phyloP scores from a whole-genome alignment of 2,329 filamentous ascomycete genomes.

The Pseudogymnoascus sp. region DNA sequence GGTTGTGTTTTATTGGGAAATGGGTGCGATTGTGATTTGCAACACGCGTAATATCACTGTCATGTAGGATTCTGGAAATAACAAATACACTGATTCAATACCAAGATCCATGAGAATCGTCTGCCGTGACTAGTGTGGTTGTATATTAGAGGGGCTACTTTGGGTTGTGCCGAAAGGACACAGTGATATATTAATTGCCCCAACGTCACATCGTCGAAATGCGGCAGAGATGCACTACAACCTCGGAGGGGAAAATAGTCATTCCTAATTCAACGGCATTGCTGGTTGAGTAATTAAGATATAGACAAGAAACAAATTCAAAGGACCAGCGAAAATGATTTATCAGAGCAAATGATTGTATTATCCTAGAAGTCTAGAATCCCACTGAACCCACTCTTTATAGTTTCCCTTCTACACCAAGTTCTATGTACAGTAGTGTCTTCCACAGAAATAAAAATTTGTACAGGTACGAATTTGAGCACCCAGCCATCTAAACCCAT shows the following conservation, averaged over 20 bases:
- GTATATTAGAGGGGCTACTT: neutral
- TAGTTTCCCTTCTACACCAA: neutral
- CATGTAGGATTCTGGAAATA: neutral
- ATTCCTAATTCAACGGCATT: neutral
- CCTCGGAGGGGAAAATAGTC: neutral
- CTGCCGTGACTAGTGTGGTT: neutral
- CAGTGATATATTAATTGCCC: neutral
- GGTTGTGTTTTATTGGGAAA: neutral
- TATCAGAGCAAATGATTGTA: conserved; percentile 4
- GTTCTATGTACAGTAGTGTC: conserved; percentile 3
- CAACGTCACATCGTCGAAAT: neutral
- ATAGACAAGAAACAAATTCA: neutral
- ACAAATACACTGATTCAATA: neutral
- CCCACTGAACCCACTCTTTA: neutral
- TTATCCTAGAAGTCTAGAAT: conserved; percentile 1
- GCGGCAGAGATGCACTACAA: neutral
- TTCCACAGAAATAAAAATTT: conserved; percentile 6
- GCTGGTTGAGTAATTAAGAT: neutral
- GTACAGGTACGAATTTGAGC: conserved; percentile 4
- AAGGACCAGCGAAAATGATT: too few relatives aligned
- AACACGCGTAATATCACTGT: conserved; percentile 6
- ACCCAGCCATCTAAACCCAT: neutral
- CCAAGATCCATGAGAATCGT: neutral
- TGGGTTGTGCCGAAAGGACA: neutral
- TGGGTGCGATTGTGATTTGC: neutral